Evolutionary conservation across 2,329 filamentous ascomycete species (phyloP).

Genomic region (Fusarium coffeatum): DNA sequence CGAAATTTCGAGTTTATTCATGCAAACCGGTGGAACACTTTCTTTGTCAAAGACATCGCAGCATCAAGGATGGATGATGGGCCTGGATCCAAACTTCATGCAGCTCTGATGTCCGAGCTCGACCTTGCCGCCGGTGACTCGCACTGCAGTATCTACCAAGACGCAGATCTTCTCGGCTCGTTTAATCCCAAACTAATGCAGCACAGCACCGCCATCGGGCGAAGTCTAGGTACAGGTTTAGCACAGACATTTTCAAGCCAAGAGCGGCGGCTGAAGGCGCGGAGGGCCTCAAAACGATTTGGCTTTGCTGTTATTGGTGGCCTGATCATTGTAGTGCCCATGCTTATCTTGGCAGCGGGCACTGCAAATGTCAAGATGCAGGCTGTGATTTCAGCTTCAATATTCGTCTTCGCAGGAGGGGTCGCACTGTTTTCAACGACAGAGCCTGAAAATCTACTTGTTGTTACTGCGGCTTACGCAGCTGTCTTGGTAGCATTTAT

Average conservation of each 20-base stretch:
- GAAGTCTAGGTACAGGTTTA: neutral
- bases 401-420: neutral
- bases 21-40: neutral
- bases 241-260: neutral
- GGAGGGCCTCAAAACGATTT: neutral
- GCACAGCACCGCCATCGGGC: neutral
- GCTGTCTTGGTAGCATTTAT: neutral
- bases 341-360: neutral
- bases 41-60: neutral
- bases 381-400: neutral
- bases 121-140: neutral
- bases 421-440: neutral
- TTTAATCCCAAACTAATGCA: neutral
- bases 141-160: neutral
- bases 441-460: neutral
- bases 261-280: neutral
- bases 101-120: neutral
- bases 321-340: neutral
- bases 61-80: neutral
- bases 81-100: neutral
- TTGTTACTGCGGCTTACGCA: neutral
- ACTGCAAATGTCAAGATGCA: neutral
- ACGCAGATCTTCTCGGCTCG: neutral
- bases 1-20: neutral
- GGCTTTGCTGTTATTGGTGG: neutral